phyloP scores from a whole-genome alignment of 2,329 filamentous ascomycete species.

The Lasiodiplodia hormozganensis region DNA sequence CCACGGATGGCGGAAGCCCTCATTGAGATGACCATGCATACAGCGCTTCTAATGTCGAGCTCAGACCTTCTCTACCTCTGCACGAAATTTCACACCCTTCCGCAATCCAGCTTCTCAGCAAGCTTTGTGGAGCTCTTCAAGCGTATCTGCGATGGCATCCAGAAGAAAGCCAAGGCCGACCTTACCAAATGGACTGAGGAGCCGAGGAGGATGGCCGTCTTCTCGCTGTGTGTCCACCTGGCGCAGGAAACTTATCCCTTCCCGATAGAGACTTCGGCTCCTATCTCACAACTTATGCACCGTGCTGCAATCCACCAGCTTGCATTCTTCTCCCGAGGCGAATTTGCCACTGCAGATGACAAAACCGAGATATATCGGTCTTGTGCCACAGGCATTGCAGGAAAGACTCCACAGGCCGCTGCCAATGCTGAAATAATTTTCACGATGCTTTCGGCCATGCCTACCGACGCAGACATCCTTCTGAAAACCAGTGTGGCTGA shows the following conservation, averaged over 20 bases:
- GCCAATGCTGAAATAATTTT: slow-evolving; percentile 73
- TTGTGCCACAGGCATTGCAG: slow-evolving; percentile 73
- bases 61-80: slow-evolving; percentile 69
- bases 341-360: slow-evolving; percentile 60
- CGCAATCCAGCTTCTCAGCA: slow-evolving; percentile 40
- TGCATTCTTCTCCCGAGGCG: slow-evolving; percentile 61
- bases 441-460: slow-evolving; percentile 7
- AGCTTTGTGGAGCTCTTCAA: slow-evolving; percentile 43
- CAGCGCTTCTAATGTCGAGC: slow-evolving; percentile 53
- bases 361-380: slow-evolving; percentile 68
- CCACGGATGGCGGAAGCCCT: slow-evolving; percentile 83
- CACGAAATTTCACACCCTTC: slow-evolving; percentile 64
- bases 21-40: slow-evolving; percentile 67
- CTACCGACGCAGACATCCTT: slow-evolving; percentile 37
- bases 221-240: slow-evolving; percentile 68
- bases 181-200: slow-evolving; percentile 30
- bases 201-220: slow-evolving; percentile 48
- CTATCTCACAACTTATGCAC: slow-evolving; percentile 68
- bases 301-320: slow-evolving; percentile 69
- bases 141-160: slow-evolving; percentile 11
- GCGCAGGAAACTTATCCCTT: slow-evolving; percentile 76
- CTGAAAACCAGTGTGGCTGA: slow-evolving; percentile 38
- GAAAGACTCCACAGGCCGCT: slow-evolving; percentile 68
- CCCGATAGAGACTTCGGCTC: slow-evolving; percentile 59
- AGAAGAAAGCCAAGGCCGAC: slow-evolving; percentile 26